These are phyloP conservation scores for Globisporangium nodosum DNA, from an alignment of 352 stramenopile genomes.

Conservation along the genomic window DNA sequence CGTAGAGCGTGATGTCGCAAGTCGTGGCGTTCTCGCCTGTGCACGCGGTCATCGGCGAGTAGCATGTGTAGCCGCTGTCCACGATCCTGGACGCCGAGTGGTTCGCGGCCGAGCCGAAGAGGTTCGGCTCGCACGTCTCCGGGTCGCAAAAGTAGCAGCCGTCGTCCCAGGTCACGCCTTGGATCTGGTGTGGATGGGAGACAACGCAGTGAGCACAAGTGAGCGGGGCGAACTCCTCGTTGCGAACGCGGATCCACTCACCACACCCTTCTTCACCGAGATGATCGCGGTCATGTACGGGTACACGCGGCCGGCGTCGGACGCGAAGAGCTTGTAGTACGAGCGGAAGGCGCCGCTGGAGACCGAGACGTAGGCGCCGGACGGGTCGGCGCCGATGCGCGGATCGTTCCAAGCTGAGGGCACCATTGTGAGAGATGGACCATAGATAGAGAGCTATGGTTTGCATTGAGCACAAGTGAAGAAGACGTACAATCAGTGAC, in stretches of 20 bases:
- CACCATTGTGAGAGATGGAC: background rate
- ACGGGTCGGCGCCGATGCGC: conserved; percentile 42
- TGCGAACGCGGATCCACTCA: background rate
- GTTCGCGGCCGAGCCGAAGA: conserved; percentile 53
- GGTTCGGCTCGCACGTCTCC: conserved; percentile 56
- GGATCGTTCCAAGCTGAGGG: conserved; percentile 62
- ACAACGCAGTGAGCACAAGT: background rate
- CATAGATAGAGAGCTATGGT: background rate
- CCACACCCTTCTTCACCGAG: conserved; percentile 68
- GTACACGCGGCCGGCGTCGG: conserved; percentile 36
- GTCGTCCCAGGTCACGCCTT: conserved; percentile 80
- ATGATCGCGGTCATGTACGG: conserved; percentile 77
- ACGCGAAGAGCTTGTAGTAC: conserved; percentile 72
- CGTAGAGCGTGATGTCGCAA: conserved; percentile 72
- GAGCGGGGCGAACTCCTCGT: background rate
- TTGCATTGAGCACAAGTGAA: background rate
- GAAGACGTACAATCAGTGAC: conserved; percentile 58
- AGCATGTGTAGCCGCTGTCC: conserved; percentile 65
- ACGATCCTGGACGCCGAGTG: conserved; percentile 32
- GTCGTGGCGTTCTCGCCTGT: conserved; percentile 29
- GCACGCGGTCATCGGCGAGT: conserved; percentile 31
- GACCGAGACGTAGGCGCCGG: conserved; percentile 53
- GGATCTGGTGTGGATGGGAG: conserved; percentile 21
- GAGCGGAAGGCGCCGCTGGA: conserved; percentile 59
- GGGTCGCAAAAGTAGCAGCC: conserved; percentile 71